Evolutionary conservation across 352 stramenopile genomes (phyloP), one percentile per base, ranked within the genome.

Genomic region (Phytopythium boreale): DNA sequence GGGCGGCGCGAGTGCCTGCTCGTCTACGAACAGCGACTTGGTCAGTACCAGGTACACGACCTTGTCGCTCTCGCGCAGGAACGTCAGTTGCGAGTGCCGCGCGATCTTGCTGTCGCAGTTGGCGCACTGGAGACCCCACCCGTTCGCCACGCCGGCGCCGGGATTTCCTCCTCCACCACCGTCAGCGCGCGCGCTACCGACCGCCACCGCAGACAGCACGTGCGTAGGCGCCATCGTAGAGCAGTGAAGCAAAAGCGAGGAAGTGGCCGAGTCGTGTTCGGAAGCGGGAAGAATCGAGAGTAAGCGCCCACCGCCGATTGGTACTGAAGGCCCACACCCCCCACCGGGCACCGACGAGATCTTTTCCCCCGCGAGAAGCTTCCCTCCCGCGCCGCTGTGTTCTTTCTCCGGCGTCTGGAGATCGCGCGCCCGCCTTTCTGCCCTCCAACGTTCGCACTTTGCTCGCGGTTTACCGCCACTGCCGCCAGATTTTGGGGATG

Each of bases 41-140:
- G 76, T 57, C 10, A 89, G 63, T 17, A 64, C 77, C 26, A 87
- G 59, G 58, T 89, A 79, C 44, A 88, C 71, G 2, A 71, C 67
- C 34, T 70, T 75, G 24, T 77, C 66, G 73, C 75, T 87, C 63
- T 87, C 74, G 43, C 77, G 63, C 44, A 89, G 39, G 56, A 87
- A 89, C 15, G 64, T 64, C 20, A 90, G 61, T 43, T 84, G 76
- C 56, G 69, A 72, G 60, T 77, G 64, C 43, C 69, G 64, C 26
- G 71, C 71, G 46, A 82, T 52, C 27, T 62, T 63, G 29, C 46
- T 47, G 43, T 79, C 50, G 63, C 74, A 82, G 34, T 47, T 29
- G 46, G 55, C 69, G 62, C 74, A 82, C 8, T 56, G 37, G 49
- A 82, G 14, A 10, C 74, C 51, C 74, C 74, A 82, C 4, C 37